Evolutionary conservation across 257 asterid genomes (phyloP), one percentile per base, ranked within the genome.

Genomic region (Jacaranda mimosifolia): DNA sequence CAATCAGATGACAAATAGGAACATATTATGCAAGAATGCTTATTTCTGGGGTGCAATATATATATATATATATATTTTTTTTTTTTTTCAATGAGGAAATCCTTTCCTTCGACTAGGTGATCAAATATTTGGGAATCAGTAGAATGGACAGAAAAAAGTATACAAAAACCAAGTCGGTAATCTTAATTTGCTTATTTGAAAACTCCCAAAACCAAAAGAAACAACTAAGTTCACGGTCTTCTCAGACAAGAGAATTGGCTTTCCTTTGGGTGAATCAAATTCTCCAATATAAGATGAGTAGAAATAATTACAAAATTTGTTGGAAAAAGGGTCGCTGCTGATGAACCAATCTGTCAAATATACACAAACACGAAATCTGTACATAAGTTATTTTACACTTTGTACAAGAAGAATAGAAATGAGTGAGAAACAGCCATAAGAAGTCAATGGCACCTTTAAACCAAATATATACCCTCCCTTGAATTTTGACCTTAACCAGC

Each of bases 331-430:
- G 9, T 32, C 59, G 14, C 19, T n/a, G 35, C 35, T 51, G 63
- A 55, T 7, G 70, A 70, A 70, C 64, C 53, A n/a, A 74, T 35
- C 39, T 4, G 45, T 38, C 56, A 75, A 69, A 77, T 75, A 39
- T 63, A 43, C 79, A 77, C 70, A 64, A 79, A 77, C 80, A 32
- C 43, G 73, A 71, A 3, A 40, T 21, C 86, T 88, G 66, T 83
- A 83, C 89, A 86, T 39, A 68, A 39, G 76, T 81, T 58, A 76
- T 68, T 55, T 42, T 81, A 79, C 87, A 80, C 74, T 82, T 78
- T 88, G 84, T 75, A 88, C 90, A 74, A 12, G 69, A 75, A 78
- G 67, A 84, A 43, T 78, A 62, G 68, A 51, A 71, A 59, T 60
- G 39, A 67, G 46, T 62, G 17, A 69, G 56, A 46, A 65, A 79